Evolutionary conservation across 306 rosid genomes (phyloP).

Genomic region (Ziziphus jujuba): DNA sequence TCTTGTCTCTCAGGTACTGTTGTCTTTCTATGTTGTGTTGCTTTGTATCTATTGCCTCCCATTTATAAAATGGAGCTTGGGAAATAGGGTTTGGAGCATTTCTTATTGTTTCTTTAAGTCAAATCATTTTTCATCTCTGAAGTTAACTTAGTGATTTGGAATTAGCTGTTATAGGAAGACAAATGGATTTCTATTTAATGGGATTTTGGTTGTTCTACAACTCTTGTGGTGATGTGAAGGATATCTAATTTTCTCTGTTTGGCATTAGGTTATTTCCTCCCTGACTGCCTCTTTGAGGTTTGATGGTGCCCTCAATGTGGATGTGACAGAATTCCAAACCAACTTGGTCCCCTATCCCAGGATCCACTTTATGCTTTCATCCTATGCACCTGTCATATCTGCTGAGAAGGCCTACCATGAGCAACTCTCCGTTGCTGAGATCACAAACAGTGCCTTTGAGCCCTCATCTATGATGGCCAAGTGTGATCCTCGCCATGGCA

Average conservation of each 20-base stretch:
- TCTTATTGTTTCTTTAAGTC: too few species aligned
- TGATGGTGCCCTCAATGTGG: conserved; percentile 89
- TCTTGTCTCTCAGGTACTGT: conserved; percentile 79
- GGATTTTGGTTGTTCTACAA: too few species aligned
- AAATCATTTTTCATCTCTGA: too few species aligned
- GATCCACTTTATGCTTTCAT: conserved; percentile 97
- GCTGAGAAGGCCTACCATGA: conserved; percentile 89
- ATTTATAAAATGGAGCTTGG: too few species aligned
- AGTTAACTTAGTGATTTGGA: too few species aligned
- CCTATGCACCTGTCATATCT: conserved; percentile 88
- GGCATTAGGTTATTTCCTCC: conserved; percentile 74
- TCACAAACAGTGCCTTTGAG: conserved; percentile 90
- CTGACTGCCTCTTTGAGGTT: conserved; percentile 87
- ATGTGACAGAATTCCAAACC: conserved; percentile 91
- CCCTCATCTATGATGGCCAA: conserved; percentile 98
- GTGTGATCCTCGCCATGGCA: conserved; percentile 93
- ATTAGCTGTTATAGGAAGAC: too few species aligned
- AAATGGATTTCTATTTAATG: too few species aligned
- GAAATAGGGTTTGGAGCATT: too few species aligned
- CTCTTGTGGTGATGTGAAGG: too few species aligned
- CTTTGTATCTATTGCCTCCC: too few species aligned
- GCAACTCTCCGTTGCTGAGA: conserved; percentile 88
- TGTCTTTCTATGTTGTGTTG: background rate
- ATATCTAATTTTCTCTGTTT: background rate
- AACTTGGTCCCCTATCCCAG: conserved; percentile 91